phyloP scores from a whole-genome alignment of 768 basidiomycete genomes.

The Agrocybe pediades region DNA sequence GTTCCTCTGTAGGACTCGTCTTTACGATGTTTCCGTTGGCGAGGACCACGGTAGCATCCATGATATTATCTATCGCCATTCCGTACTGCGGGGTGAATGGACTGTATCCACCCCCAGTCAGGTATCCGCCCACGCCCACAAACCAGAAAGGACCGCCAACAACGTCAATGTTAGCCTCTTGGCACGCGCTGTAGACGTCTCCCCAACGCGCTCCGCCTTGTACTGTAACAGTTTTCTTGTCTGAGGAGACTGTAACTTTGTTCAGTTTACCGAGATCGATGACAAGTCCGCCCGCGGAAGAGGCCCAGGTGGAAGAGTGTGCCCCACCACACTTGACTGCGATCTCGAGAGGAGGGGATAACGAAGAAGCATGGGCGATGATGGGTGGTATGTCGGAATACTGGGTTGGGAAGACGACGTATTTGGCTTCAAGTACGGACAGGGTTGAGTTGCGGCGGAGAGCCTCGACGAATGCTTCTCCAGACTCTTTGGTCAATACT shows the following conservation, averaged over 20 bases:
- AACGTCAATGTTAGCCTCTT: constrained; percentile 8
- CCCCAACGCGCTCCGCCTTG: constrained; percentile 13
- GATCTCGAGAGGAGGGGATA: constrained; percentile 6
- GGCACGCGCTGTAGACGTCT: constrained; percentile 4
- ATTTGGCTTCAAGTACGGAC: constrained; percentile 5
- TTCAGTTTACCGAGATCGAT: constrained; percentile 6
- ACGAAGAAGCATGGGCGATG: constrained; percentile 1
- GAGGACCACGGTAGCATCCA: constrained; percentile 20
- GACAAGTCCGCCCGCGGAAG: constrained; percentile 5
- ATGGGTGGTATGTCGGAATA: constrained; percentile 9
- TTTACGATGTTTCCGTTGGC: constrained; percentile 19
- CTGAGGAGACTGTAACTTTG: neutral
- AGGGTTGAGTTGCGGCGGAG: constrained; percentile 7
- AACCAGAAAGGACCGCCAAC: constrained; percentile 16
- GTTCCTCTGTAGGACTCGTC: constrained; percentile 15
- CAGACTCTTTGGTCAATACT: no score
- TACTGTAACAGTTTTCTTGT: constrained; percentile 5
- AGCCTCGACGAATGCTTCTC: no score
- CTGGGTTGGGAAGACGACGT: constrained; percentile 4
- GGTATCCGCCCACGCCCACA: constrained; percentile 14
- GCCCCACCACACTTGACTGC: constrained; percentile 15
- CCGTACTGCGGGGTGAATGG: constrained; percentile 22
- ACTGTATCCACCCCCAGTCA: constrained; percentile 13
- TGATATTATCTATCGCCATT: constrained; percentile 17
- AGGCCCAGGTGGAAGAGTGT: constrained; percentile 12